phyloP scores from a whole-genome alignment of 148 eudicot genomes.

The Rhododendron griersonianum region DNA sequence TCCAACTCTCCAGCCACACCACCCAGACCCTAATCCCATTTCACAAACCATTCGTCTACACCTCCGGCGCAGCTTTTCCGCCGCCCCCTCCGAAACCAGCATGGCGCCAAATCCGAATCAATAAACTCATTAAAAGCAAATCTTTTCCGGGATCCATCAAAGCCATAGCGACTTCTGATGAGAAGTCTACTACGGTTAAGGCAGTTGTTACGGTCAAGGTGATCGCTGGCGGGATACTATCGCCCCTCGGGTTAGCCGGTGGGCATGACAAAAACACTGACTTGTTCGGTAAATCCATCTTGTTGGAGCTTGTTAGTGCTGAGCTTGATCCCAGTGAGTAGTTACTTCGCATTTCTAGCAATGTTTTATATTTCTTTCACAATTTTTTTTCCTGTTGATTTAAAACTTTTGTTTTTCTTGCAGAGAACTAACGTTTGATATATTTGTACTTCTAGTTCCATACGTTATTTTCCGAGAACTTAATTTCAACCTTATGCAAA shows the following conservation, averaged over 20 bases:
- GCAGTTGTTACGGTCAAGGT: conserved; percentile 35
- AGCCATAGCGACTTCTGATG: not conserved
- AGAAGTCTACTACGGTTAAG: conserved; percentile 12
- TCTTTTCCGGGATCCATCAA: not conserved
- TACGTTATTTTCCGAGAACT: too few species aligned
- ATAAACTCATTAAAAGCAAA: not conserved
- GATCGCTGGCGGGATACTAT: conserved; percentile 32
- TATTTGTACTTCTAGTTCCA: not conserved
- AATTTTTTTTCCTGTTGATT: too few species aligned
- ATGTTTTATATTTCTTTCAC: too few species aligned
- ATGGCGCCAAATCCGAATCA: not conserved
- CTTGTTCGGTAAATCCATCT: conserved; percentile 39
- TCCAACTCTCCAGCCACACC: not conserved
- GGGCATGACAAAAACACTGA: conserved; percentile 37
- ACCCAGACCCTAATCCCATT: conserved; percentile 4
- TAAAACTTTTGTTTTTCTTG: not conserved
- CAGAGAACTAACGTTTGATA: not conserved
- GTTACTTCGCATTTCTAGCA: not conserved
- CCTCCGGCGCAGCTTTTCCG: not conserved
- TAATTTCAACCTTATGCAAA: too few species aligned
- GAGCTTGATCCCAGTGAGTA: conserved; percentile 44
- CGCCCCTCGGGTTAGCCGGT: conserved; percentile 24
- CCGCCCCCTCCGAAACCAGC: not conserved
- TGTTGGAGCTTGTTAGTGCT: conserved; percentile 48
- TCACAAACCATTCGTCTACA: conserved; percentile 5